phyloP scores from a whole-genome alignment of 2,329 filamentous ascomycete genomes.

The Neonectria hederae region DNA sequence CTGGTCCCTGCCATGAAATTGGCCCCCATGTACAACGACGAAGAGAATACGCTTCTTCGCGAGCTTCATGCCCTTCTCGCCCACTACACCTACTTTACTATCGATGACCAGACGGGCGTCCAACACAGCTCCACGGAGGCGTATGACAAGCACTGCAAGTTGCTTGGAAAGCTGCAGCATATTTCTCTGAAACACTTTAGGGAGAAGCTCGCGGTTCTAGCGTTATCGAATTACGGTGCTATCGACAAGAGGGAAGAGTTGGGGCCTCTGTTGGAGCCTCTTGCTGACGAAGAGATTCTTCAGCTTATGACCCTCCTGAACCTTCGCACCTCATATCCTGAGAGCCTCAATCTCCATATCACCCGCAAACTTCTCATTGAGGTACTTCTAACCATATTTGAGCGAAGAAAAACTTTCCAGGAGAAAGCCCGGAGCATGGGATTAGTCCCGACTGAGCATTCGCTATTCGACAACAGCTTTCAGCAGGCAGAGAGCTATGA shows the following conservation, averaged over 20 bases:
- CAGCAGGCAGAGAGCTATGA: conserved; percentile 87
- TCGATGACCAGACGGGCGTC: conserved; percentile 88
- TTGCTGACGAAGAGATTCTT: conserved; percentile 79
- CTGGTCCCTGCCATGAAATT: conserved; percentile 79
- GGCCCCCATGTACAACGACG: conserved; percentile 80
- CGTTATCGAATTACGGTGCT: conserved; percentile 90
- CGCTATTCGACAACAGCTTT: conserved; percentile 81
- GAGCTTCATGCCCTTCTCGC: conserved; percentile 83
- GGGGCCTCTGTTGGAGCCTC: conserved; percentile 74
- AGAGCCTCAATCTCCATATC: conserved; percentile 69
- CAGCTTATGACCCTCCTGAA: conserved; percentile 75
- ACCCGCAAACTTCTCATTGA: conserved; percentile 75
- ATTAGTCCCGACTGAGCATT: conserved; percentile 83
- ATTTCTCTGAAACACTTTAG: conserved; percentile 84
- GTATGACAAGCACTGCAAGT: conserved; percentile 81
- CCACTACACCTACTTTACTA: conserved; percentile 88
- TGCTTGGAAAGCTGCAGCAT: conserved; percentile 81
- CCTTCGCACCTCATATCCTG: conserved; percentile 85
- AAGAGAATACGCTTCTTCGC: conserved; percentile 79
- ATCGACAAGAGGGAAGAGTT: conserved; percentile 85
- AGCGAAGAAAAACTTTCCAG: conserved; percentile 83
- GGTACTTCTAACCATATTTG: conserved; percentile 77
- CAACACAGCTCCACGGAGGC: conserved; percentile 78
- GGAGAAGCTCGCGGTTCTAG: conserved; percentile 88
- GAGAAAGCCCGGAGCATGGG: conserved; percentile 76